Percentiles rank a stretch among this genome's conserved stretches.
phyloP scores from a whole-genome alignment of 805 yeast genomes.

The Limtongia smithiae region DNA sequence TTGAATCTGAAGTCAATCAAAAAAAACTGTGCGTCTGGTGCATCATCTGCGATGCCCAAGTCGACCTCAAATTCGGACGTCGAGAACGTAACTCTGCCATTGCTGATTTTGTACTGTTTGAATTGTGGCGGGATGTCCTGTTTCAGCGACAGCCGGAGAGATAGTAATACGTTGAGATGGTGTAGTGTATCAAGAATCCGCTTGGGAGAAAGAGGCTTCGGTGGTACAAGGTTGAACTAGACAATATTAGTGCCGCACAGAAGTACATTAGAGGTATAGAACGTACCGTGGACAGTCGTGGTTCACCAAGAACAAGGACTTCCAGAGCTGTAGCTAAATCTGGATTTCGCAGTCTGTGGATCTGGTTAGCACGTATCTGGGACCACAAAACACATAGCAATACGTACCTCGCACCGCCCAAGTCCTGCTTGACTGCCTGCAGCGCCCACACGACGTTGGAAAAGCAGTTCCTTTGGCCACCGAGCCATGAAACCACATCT shows the following conservation, averaged over 20 bases:
- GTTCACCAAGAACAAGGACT: constrained; percentile 63
- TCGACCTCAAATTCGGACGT: constrained; percentile 66
- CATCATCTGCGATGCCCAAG: constrained; percentile 67
- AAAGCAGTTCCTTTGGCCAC: constrained; percentile 70
- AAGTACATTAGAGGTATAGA: too few species aligned
- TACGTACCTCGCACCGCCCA: constrained; percentile 68
- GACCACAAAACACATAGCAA: not conserved
- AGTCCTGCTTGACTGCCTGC: constrained; percentile 62
- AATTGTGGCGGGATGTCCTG: constrained; percentile 60
- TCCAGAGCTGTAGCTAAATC: constrained; percentile 85
- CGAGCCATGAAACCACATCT: constrained; percentile 83
- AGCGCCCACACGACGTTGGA: constrained; percentile 62
- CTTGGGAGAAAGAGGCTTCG: constrained; percentile 49
- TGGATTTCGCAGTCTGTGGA: constrained; percentile 64
- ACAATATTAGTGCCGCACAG: not conserved
- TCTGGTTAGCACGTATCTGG: not conserved
- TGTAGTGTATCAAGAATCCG: constrained; percentile 58
- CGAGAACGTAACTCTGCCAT: constrained; percentile 76
- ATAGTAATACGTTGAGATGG: constrained; percentile 67
- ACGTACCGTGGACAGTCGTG: constrained; percentile 24
- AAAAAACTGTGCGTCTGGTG: constrained; percentile 62
- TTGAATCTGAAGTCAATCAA: constrained; percentile 71
- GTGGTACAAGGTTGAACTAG: constrained; percentile 43
- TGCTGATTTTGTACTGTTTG: constrained; percentile 57
- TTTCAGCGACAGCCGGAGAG: constrained; percentile 68